Evolutionary conservation across 768 basidiomycete species (phyloP).

Genomic region (Dentipellis sp.): DNA sequence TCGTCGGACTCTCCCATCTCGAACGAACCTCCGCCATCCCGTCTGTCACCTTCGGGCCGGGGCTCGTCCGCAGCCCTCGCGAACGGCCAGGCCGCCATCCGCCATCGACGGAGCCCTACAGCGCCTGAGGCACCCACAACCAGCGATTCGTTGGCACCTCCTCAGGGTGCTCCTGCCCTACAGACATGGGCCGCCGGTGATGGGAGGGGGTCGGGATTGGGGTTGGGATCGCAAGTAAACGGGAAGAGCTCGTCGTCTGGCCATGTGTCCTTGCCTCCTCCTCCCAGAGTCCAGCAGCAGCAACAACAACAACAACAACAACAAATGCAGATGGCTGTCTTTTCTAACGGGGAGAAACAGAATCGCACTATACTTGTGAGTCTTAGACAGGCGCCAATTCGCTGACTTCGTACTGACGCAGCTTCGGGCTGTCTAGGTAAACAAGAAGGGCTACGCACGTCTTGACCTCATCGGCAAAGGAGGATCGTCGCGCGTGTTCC

Average conservation of each 20-base stretch:
- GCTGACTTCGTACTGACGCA: background rate
- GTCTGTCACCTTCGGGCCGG: constrained; percentile 1
- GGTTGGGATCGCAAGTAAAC: background rate
- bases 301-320: background rate
- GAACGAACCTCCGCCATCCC: constrained; percentile 24
- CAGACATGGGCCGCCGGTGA: constrained; percentile 41
- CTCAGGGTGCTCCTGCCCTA: constrained; percentile 15
- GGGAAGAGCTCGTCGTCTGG: background rate
- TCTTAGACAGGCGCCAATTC: background rate
- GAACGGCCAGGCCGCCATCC: constrained; percentile 6
- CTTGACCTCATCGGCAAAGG: constrained; percentile 89
- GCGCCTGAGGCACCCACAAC: constrained; percentile 50
- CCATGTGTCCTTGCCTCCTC: background rate
- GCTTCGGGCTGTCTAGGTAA: constrained; percentile 37
- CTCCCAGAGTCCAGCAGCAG: background rate
- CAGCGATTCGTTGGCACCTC: constrained; percentile 25
- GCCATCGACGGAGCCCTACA: constrained; percentile 60
- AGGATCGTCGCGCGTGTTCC: constrained; percentile 92
- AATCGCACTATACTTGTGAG: constrained; percentile 4
- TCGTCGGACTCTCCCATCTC: constrained; percentile 45
- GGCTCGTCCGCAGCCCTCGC: constrained; percentile 5
- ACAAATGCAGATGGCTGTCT: background rate
- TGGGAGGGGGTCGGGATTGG: constrained; percentile 23
- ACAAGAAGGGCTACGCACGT: constrained; percentile 75
- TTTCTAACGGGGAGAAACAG: background rate